Percentiles rank a stretch among this genome's conserved stretches.
These are phyloP conservation scores for Komagataella pastoris DNA, from an alignment of 805 yeast species.

Conservation along the genomic window DNA sequence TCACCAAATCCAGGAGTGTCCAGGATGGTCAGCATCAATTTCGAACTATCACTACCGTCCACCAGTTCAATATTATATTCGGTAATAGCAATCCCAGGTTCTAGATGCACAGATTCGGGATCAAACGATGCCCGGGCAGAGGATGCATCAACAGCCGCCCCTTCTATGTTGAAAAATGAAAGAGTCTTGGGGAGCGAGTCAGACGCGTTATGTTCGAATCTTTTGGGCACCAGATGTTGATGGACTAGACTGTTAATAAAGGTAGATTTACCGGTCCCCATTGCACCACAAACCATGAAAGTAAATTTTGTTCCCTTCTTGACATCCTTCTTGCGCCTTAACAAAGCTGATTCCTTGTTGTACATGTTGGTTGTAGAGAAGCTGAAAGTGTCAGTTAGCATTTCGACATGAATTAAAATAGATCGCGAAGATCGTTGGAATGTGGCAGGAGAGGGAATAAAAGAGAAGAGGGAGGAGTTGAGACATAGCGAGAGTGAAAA, in stretches of 20 bases:
- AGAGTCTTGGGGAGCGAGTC: slow-evolving; percentile 28
- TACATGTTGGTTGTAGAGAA: neutral
- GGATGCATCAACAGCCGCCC: slow-evolving; percentile 33
- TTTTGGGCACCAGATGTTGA: slow-evolving; percentile 46
- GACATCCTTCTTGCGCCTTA: slow-evolving; percentile 49
- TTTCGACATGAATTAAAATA: neutral
- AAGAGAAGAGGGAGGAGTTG: neutral
- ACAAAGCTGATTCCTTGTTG: slow-evolving; percentile 9
- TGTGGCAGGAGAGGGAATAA: neutral
- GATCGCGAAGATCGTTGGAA: neutral
- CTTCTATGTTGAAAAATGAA: slow-evolving; percentile 46
- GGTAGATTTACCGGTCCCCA: slow-evolving; percentile 71
- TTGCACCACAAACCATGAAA: slow-evolving; percentile 57
- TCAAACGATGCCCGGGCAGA: slow-evolving; percentile 37
- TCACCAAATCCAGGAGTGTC: slow-evolving; percentile 56
- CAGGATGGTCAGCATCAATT: slow-evolving; percentile 37
- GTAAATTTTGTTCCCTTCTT: slow-evolving; percentile 67
- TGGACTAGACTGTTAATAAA: slow-evolving; percentile 58
- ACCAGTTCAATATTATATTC: slow-evolving; percentile 47
- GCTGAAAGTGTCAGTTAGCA: neutral
- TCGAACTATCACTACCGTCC: slow-evolving; percentile 43
- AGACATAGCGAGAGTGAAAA: neutral
- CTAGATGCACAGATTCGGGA: slow-evolving; percentile 44
- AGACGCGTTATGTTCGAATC: slow-evolving; percentile 22
- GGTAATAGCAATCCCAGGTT: slow-evolving; percentile 68